Base-by-base conservation (phyloP, 192 early-diverging fungal genomes). In the Backusella mclennaniae region DNA sequence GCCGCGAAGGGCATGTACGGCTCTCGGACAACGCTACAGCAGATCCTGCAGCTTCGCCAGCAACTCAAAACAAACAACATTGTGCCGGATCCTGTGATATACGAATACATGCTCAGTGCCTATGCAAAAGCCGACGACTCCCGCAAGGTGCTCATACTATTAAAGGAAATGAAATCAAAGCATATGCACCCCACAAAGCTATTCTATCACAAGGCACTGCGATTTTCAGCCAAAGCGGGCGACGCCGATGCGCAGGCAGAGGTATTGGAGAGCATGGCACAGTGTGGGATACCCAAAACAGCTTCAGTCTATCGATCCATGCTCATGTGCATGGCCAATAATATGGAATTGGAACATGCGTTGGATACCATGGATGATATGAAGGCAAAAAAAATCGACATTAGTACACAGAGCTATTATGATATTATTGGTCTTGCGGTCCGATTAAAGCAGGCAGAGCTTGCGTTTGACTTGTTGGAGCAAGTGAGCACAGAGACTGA, bases 331-430 rank as follows among this genome's bases (percentile, higher is more conserved):
- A 82, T 86, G 66, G 79, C 77, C 44, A 52, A 78, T 1, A 86
- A 86, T 33, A 11, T 70, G 21, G 87, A 86, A 44, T 52, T 86
- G n/a, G 87, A 88, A 69, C 80, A 78, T 42, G 85, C 84, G 1
- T 42, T 88, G 12, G 85, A 88, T 77, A 80, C 80, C 1, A 52
- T 88, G 17, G 82, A 83, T 3, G 77, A 78, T 31, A 85, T 86
- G 85, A 76, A 82, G 31, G 67, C 76, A 26, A 12, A 82, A 4
- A 76, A 79, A 5, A 68, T 86, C 0, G 72, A 46, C 5, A 81
- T 85, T 1, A 79, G 76, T 19, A 21, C 76, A 23, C n/a, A 23
- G 0, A 82, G 79, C 49, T 84, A 81, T 29, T 59, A 52, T 26
- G 44, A 67, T 3, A 35, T 84, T 15, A 81, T 86, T 8, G 74